These are phyloP conservation scores for Entomortierella lignicola DNA, from an alignment of 192 early-diverging fungal genomes.

Conservation along the genomic window DNA sequence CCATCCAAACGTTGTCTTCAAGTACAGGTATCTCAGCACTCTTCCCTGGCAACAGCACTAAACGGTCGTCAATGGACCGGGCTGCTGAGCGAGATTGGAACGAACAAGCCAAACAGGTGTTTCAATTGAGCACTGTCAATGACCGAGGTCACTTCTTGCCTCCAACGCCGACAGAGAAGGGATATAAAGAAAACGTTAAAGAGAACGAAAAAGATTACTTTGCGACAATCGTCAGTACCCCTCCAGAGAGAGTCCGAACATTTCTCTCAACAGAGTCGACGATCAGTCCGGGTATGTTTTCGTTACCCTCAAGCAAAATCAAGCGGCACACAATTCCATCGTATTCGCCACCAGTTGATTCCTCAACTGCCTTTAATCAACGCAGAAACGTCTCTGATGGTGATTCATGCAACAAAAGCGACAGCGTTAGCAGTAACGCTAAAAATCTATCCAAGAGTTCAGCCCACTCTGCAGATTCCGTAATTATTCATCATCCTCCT, in stretches of 20 bases:
- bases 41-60: constrained; percentile 3
- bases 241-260: constrained; percentile 20
- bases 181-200: constrained; percentile 6
- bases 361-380: neutral
- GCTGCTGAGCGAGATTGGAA: constrained; percentile 21
- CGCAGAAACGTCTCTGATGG: too few relatives aligned
- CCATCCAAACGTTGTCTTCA: neutral
- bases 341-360: neutral
- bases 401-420: too few relatives aligned
- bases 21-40: neutral
- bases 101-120: constrained; percentile 33
- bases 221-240: constrained; percentile 20
- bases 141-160: constrained; percentile 27
- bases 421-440: too few relatives aligned
- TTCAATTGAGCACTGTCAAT: constrained; percentile 32
- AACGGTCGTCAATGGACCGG: constrained; percentile 7
- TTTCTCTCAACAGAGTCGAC: constrained; percentile 40
- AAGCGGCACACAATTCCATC: constrained; percentile 25
- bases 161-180: constrained; percentile 15
- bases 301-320: constrained; percentile 19
- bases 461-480: too few relatives aligned
- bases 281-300: constrained; percentile 44
- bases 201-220: constrained; percentile 13
- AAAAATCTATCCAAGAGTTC: too few relatives aligned
- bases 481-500: constrained; percentile 3